Evolutionary conservation across 1,284 basidiomycete species (phyloP).

Genomic region (Microbotryum intermedium): DNA sequence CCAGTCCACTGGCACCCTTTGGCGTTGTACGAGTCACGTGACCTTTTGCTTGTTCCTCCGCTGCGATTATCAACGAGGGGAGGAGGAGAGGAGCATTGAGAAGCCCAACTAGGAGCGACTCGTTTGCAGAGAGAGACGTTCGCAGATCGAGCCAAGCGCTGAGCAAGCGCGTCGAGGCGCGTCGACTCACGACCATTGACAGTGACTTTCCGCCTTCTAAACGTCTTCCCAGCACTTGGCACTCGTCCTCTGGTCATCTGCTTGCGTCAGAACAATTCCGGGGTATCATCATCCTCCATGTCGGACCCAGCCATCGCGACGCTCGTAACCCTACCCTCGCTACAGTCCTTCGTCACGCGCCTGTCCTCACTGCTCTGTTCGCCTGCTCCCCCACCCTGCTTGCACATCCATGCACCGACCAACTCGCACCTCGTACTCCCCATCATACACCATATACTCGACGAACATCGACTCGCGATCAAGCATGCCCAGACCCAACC

Average conservation of each 20-base stretch:
- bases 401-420: constrained; percentile 25
- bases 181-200: not conserved
- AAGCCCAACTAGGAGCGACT: not conserved
- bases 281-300: not conserved
- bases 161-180: not conserved
- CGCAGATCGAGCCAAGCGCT: not conserved
- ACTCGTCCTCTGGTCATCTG: too few species aligned
- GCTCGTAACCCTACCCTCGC: not conserved
- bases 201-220: not conserved
- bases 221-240: too few species aligned
- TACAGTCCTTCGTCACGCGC: constrained; percentile 10
- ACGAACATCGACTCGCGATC: not conserved
- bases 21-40: too few species aligned
- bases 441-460: not conserved
- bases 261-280: too few species aligned
- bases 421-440: constrained; percentile 8
- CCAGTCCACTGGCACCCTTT: too few species aligned
- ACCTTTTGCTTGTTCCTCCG: too few species aligned
- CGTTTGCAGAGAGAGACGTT: too few species aligned
- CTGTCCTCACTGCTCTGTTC: constrained; percentile 15
- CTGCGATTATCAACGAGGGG: too few species aligned
- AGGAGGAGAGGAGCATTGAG: too few species aligned
- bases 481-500: not conserved
- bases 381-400: constrained; percentile 11
- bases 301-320: not conserved